A percentile compares a stretch with the other conserved stretches of the same genome.
phyloP scores from a whole-genome alignment of 768 basidiomycete species.

The Pisolithus orientalis region DNA sequence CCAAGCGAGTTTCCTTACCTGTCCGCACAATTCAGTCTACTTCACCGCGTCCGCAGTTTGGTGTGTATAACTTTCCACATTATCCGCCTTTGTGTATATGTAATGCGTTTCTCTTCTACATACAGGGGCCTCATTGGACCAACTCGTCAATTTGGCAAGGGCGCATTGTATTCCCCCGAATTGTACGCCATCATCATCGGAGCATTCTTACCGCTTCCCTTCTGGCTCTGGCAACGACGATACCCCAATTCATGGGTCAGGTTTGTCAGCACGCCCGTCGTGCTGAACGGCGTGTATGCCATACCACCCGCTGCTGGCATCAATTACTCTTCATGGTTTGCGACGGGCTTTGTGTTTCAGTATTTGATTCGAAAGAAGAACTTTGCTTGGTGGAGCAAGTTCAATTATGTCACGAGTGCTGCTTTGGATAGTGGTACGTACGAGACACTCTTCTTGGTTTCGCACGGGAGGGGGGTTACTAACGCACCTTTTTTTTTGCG shows the following conservation, averaged over 20 bases:
- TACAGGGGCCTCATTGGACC: slow-evolving; percentile 82
- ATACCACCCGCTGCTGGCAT: slow-evolving; percentile 95
- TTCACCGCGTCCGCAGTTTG: slow-evolving; percentile 90
- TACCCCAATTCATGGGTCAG: slow-evolving; percentile 77
- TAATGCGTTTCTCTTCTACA: background rate
- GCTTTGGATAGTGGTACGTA: slow-evolving; percentile 66
- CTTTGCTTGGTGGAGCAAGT: slow-evolving; percentile 90
- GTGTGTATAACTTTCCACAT: slow-evolving; percentile 40
- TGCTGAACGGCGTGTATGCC: slow-evolving; percentile 71
- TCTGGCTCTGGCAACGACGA: slow-evolving; percentile 79
- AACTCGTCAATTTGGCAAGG: slow-evolving; percentile 62
- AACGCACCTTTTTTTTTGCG: background rate
- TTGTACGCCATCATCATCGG: slow-evolving; percentile 77
- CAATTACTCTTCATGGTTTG: slow-evolving; percentile 90
- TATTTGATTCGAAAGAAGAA: slow-evolving; percentile 65
- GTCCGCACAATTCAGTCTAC: slow-evolving; percentile 82
- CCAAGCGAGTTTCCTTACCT: slow-evolving; percentile 66
- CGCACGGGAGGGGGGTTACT: background rate
- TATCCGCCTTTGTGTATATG: background rate
- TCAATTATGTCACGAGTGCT: slow-evolving; percentile 83
- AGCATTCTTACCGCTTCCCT: slow-evolving; percentile 76
- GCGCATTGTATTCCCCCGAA: slow-evolving; percentile 69
- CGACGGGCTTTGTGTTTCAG: slow-evolving; percentile 87
- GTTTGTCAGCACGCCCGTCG: slow-evolving; percentile 77
- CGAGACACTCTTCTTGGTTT: slow-evolving; percentile 7